A percentile compares a stretch with the other conserved stretches of the same genome.
phyloP scores from a whole-genome alignment of 1,284 basidiomycete genomes.

The Cutaneotrichosporon daszewskae region DNA sequence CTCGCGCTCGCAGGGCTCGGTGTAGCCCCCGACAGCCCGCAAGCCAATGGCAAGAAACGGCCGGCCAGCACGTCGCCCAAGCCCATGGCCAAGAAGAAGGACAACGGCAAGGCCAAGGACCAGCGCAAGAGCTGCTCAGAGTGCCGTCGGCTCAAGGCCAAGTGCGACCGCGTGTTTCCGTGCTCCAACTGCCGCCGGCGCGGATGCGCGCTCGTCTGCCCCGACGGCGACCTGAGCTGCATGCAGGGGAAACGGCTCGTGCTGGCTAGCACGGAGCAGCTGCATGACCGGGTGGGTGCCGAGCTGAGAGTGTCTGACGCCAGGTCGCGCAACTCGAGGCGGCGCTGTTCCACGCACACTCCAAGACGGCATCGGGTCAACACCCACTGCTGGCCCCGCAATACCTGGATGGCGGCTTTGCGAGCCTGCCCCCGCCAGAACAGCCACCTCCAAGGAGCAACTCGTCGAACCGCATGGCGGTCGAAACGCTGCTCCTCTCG shows the following conservation, averaged over 20 bases:
- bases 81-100: constrained; percentile 12
- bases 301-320: background rate
- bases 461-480: constrained; percentile 28
- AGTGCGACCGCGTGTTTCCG: constrained; percentile 42
- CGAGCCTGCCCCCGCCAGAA: constrained; percentile 7
- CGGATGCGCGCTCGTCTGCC: constrained; percentile 42
- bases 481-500: constrained; percentile 30
- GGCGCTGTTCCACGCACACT: constrained; percentile 33
- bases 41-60: background rate
- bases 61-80: background rate
- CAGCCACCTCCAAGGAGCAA: too few species aligned
- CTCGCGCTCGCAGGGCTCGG: constrained; percentile 31
- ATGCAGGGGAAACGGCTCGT: constrained; percentile 45
- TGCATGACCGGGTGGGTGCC: constrained; percentile 36
- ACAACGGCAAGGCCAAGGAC: constrained; percentile 13
- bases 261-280: constrained; percentile 40
- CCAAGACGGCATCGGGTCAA: constrained; percentile 4
- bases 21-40: background rate
- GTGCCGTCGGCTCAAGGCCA: constrained; percentile 40
- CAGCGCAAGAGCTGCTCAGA: constrained; percentile 40
- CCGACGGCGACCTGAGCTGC: constrained; percentile 42
- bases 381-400: constrained; percentile 38
- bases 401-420: constrained; percentile 38
- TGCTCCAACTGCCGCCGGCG: constrained; percentile 42
- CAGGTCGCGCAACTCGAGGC: constrained; percentile 40